Evolutionary conservation across 306 rosid genomes (phyloP), one percentile per base, ranked within the genome.

Genomic region (Medicago lupulina): DNA sequence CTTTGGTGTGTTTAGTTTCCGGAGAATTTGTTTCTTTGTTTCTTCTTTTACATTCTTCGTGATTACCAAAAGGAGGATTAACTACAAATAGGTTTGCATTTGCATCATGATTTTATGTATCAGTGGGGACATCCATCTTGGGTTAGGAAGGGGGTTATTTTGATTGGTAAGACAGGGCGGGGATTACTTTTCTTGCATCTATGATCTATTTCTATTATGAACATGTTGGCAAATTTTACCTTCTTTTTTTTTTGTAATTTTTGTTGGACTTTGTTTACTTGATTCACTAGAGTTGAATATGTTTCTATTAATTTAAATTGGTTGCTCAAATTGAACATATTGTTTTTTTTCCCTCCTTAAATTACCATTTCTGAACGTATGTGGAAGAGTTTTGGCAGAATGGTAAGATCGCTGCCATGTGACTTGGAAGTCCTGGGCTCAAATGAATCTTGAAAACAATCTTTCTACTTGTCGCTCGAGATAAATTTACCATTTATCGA

Each of bases 251-350:
- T 74, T 5, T 13, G 4, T n/a, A 19, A 2, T 11, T 43, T 18
- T 28, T 55, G 21, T 62, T 17, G 61, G 38, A 50, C 13, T 15
- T 9, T 16, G 58, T 51, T 51, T 51, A 51, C 58, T 16, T 8
- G 11, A 51, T 16, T 51, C 23, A 51, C 75, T 43, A 13, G 17
- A 28, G 53, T 12, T 28, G 19, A 75, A 68, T 16, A 8, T 74
- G 58, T 7, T 51, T 57, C 38, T 66, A 50, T 57, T 39, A 54
- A 18, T 53, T 21, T 41, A 67, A 65, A 57, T 21, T 19, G 17
- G 17, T 54, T 69, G 12, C 49, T 63, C 38, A 13, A 55, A 61
- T 54, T 64, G 9, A 69, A 61, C 62, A 57, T 46, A 7, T n/a
- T 12, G 14, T 50, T 21, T 62, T 10, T 53, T 7, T n/a, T n/a